These are phyloP conservation scores for Kickxella alabastrina DNA, from an alignment of 192 early-diverging fungal species.

Conservation along the genomic window DNA sequence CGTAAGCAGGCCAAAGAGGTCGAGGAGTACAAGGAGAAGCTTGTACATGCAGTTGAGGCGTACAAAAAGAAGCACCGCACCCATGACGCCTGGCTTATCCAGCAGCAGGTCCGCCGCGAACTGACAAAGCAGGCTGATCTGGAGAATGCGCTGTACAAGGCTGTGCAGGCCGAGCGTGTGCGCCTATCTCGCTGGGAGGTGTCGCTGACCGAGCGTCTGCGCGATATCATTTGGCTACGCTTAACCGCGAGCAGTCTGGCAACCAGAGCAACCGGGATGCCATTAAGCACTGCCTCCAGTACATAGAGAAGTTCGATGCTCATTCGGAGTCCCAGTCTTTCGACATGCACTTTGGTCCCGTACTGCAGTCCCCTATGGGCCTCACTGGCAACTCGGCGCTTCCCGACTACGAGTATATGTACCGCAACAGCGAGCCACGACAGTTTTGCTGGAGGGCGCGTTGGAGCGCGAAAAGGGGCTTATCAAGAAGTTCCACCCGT, in stretches of 20 bases:
- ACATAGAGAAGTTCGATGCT: conserved; percentile 23
- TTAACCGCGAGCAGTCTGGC: conserved; percentile 16
- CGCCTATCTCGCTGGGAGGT: conserved; percentile 34
- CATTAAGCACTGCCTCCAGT: conserved; percentile 8
- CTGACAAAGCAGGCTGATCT: conserved; percentile 33
- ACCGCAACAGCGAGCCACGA: conserved; percentile 30
- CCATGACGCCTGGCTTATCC: conserved; percentile 34
- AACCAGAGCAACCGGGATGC: conserved; percentile 12
- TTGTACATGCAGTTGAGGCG: conserved; percentile 28
- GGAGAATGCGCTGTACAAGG: conserved; percentile 34
- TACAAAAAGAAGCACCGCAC: conserved; percentile 26
- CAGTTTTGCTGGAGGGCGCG: conserved; percentile 34
- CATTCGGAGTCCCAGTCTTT: conserved; percentile 23
- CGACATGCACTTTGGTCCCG: conserved; percentile 24
- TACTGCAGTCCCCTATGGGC: conserved; percentile 26
- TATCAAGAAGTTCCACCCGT: conserved; percentile 24
- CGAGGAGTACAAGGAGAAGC: conserved; percentile 37
- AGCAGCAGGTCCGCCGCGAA: conserved; percentile 41
- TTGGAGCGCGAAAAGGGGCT: conserved; percentile 43
- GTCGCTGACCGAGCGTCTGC: conserved; percentile 20
- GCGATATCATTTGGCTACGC: conserved; percentile 11
- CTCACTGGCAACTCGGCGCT: conserved; percentile 22
- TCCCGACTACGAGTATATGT: conserved; percentile 42
- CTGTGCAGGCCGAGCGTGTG: conserved; percentile 35
- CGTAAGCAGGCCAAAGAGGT: conserved; percentile 41